Conservation (phyloP, 768 basidiomycete genomes). For the Boletales sp. region DNA sequence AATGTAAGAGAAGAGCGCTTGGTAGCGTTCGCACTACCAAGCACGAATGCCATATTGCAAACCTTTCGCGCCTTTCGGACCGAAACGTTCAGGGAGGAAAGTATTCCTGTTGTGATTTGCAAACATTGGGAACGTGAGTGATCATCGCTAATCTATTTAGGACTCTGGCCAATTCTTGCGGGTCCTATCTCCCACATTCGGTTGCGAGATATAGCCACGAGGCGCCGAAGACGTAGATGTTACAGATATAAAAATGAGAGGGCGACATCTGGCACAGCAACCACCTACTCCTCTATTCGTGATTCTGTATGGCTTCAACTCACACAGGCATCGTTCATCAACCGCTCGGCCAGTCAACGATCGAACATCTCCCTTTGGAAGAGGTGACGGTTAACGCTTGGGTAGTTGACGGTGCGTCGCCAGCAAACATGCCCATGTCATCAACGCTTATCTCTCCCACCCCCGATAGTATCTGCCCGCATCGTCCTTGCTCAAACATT, state of each 20-base stretch:
- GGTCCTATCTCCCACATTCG: constrained; percentile 3
- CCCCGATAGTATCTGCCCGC: constrained; percentile 39
- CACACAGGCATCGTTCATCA: constrained; percentile 32
- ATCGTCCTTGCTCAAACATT: constrained; percentile 41
- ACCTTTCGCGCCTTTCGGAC: too few species aligned
- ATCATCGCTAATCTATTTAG: background rate
- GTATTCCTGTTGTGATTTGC: too few species aligned
- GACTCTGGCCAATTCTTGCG: too few species aligned
- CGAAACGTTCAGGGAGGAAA: too few species aligned
- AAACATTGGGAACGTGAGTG: too few species aligned
- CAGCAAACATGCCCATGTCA: background rate
- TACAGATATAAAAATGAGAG: constrained; percentile 13
- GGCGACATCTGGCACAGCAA: constrained; percentile 4
- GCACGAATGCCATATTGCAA: too few species aligned
- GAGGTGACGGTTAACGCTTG: constrained; percentile 38
- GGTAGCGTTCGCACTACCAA: too few species aligned
- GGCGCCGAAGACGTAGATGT: constrained; percentile 2
- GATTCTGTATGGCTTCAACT: constrained; percentile 11
- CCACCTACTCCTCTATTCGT: background rate
- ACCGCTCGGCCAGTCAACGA: constrained; percentile 14
- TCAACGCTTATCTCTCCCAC: background rate
- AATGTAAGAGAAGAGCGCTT: too few species aligned
- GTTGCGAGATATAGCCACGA: background rate
- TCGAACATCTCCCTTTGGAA: constrained; percentile 39
- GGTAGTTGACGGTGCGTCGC: constrained; percentile 41